These are phyloP conservation scores for Saccharomycopsis oosterbeekiorum DNA, from an alignment of 805 yeast species.

Conservation along the genomic window DNA sequence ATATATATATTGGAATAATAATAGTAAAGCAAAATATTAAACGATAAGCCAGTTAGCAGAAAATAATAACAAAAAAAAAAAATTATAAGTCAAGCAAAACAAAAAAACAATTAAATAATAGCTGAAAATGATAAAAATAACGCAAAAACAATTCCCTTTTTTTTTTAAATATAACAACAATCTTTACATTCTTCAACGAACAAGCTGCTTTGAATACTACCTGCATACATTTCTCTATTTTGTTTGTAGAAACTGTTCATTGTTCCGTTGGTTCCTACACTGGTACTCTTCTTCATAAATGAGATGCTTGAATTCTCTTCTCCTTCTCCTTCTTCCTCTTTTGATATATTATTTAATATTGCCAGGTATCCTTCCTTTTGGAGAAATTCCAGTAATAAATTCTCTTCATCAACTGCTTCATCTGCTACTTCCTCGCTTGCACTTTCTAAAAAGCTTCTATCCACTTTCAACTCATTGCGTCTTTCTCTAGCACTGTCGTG, in stretches of 20 bases:
- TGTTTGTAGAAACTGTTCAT: neutral
- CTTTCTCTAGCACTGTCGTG: conserved; percentile 8
- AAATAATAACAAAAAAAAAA: no score
- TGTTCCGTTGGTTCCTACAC: neutral
- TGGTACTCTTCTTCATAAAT: neutral
- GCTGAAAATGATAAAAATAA: neutral
- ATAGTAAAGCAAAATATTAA: no score
- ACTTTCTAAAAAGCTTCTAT: neutral
- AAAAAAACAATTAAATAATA: neutral
- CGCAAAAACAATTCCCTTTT: neutral
- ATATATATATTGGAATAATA: no score
- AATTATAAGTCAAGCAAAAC: no score
- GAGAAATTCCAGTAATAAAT: neutral
- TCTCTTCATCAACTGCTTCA: neutral
- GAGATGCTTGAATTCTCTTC: neutral
- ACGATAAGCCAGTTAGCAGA: no score
- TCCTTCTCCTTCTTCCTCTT: neutral
- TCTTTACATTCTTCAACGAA: neutral
- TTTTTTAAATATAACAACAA: neutral
- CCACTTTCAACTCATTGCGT: neutral
- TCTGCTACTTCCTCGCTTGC: neutral
- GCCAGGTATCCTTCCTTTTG: neutral
- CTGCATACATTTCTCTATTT: neutral
- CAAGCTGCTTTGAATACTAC: neutral
- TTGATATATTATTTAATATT: neutral